A percentile compares a stretch with the other conserved stretches of the same genome.
Evolutionary conservation across 2,329 filamentous ascomycete species (phyloP).

Genomic region (Aureobasidium sp.): DNA sequence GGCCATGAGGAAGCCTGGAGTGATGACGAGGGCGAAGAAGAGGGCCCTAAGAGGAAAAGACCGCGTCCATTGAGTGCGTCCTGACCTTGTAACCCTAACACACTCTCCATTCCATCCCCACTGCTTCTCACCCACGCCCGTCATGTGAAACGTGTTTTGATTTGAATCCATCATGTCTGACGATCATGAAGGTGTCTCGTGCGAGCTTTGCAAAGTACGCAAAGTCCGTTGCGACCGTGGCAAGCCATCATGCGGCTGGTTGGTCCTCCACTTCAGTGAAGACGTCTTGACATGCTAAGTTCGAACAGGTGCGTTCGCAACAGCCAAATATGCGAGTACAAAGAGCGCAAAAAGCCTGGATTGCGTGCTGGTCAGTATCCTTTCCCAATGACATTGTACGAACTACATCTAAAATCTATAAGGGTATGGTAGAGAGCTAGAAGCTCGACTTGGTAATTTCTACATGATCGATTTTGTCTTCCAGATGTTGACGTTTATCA

Average conservation of each 20-base stretch:
- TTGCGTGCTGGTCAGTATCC: slow-evolving; percentile 39
- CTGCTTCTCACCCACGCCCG: neutral
- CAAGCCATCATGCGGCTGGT: slow-evolving; percentile 65
- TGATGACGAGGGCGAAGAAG: slow-evolving; percentile 28
- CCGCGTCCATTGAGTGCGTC: slow-evolving; percentile 36
- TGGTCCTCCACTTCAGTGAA: neutral
- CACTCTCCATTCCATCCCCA: neutral
- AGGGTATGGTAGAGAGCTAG: slow-evolving; percentile 51
- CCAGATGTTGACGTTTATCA: slow-evolving; percentile 17
- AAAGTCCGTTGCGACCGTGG: slow-evolving; percentile 64
- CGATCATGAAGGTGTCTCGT: slow-evolving; percentile 35
- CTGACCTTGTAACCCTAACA: slow-evolving; percentile 28
- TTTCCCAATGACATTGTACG: neutral
- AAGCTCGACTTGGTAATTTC: slow-evolving; percentile 43
- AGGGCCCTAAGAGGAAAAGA: slow-evolving; percentile 35
- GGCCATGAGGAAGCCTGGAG: slow-evolving; percentile 31
- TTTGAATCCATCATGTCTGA: slow-evolving; percentile 5
- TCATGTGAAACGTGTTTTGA: neutral
- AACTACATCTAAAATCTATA: slow-evolving; percentile 2
- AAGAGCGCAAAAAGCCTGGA: slow-evolving; percentile 62
- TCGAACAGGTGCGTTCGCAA: slow-evolving; percentile 48
- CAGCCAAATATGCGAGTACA: slow-evolving; percentile 57
- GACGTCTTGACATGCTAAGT: neutral
- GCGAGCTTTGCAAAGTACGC: slow-evolving; percentile 71
- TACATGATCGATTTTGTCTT: slow-evolving; percentile 23